Evolutionary conservation across 371 early-diverging fungal species (phyloP).

Genomic region (Haplosporangium sp.): DNA sequence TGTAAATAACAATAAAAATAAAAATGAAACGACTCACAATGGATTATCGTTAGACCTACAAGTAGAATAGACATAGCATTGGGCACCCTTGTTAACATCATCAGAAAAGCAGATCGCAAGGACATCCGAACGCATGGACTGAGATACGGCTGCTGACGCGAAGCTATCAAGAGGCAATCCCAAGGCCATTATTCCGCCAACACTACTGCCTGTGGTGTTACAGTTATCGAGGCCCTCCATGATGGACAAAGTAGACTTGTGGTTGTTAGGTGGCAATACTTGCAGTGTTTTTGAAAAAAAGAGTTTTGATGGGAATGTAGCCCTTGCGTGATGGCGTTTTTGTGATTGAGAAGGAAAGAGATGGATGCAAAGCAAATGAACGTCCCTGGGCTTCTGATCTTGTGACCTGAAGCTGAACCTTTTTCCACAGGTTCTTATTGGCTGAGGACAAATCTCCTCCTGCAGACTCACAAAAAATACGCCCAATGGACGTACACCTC

Average conservation of each 20-base stretch:
- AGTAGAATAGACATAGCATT: slow-evolving; percentile 54
- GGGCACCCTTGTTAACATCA: slow-evolving; percentile 36
- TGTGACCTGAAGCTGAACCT: no score
- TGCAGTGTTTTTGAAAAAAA: no score
- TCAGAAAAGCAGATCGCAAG: slow-evolving; percentile 48
- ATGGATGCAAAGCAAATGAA: no score
- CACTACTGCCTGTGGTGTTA: slow-evolving; percentile 47
- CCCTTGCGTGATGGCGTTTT: no score
- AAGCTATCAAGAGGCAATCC: slow-evolving; percentile 49
- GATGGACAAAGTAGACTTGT: slow-evolving; percentile 7
- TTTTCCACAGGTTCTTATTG: no score
- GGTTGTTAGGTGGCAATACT: no score
- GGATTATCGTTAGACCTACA: slow-evolving; percentile 20
- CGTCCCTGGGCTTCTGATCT: no score
- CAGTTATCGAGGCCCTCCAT: slow-evolving; percentile 54
- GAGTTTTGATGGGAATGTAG: no score
- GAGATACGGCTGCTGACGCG: slow-evolving; percentile 26
- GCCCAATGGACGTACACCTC: no score
- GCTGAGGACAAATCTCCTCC: no score
- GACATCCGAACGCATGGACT: slow-evolving; percentile 29
- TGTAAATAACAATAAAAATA: background rate
- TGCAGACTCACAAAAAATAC: no score
- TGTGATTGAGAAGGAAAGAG: no score
- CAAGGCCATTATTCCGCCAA: slow-evolving; percentile 20
- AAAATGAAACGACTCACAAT: background rate